Evolutionary conservation across 139 green algal species (phyloP).

Genomic region (Nannochloris sp.): DNA sequence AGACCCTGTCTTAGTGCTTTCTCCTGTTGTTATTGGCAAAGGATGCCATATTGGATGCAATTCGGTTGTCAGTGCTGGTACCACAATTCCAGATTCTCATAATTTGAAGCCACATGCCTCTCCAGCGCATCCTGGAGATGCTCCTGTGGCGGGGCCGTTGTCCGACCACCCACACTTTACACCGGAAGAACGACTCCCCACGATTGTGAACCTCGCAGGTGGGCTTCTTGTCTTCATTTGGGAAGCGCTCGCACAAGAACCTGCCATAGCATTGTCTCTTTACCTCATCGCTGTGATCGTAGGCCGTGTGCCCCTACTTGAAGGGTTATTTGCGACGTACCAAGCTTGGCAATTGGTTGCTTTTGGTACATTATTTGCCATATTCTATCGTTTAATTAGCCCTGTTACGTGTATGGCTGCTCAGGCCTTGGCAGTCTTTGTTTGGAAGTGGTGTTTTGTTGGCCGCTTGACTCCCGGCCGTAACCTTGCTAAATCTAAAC

Average conservation of each 20-base stretch:
- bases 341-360: not conserved
- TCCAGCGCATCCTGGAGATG: constrained; percentile 2
- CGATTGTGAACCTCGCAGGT: not conserved
- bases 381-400: not conserved
- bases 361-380: not conserved
- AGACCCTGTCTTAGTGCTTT: not conserved
- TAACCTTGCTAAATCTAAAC: not conserved
- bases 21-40: not conserved
- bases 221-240: not conserved
- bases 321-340: not conserved
- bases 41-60: not conserved
- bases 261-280: not conserved
- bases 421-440: not conserved
- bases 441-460: constrained; percentile 5
- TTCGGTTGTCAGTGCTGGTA: not conserved
- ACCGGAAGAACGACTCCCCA: not conserved
- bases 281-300: not conserved
- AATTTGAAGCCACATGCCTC: constrained; percentile 10
- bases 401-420: not conserved
- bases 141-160: not conserved
- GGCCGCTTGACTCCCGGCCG: not conserved
- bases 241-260: not conserved
- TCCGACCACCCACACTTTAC: constrained; percentile 2
- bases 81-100: not conserved
- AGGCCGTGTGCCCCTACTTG: not conserved